Conservation (phyloP, 208 protist genomes). For the Tetramitus jugosus region DNA sequence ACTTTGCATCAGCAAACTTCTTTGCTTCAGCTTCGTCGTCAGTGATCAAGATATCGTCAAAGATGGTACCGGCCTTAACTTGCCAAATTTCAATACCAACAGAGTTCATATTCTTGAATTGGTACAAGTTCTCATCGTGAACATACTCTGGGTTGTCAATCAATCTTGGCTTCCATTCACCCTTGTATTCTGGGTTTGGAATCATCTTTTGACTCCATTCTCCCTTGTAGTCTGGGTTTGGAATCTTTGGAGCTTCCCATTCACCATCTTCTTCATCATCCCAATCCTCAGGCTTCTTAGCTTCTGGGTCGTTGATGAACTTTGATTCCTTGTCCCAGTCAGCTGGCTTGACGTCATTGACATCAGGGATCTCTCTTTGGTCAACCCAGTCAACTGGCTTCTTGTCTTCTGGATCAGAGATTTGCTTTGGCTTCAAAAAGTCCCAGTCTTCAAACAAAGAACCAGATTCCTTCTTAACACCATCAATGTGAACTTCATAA, state of each 20-base stretch:
- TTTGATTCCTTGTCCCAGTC: constrained; percentile 68
- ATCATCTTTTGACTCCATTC: constrained; percentile 70
- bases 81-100: constrained; percentile 91
- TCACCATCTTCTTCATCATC: constrained; percentile 71
- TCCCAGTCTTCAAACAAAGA: constrained; percentile 73
- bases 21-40: constrained; percentile 73
- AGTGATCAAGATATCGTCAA: constrained; percentile 85
- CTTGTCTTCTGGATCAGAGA: constrained; percentile 58
- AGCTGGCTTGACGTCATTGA: constrained; percentile 71
- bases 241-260: constrained; percentile 67
- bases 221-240: constrained; percentile 73
- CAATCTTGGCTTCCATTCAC: constrained; percentile 63
- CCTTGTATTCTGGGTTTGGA: constrained; percentile 86
- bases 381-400: constrained; percentile 79
- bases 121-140: constrained; percentile 53
- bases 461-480: constrained; percentile 50
- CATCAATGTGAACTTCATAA: constrained; percentile 77
- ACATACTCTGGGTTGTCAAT: constrained; percentile 81
- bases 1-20: not conserved
- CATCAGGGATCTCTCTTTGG: constrained; percentile 59
- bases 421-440: constrained; percentile 66
- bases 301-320: constrained; percentile 72
- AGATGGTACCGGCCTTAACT: constrained; percentile 88
- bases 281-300: constrained; percentile 79
- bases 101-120: constrained; percentile 57